Base-by-base conservation (phyloP, 352 stramenopile genomes). In the Phytophthora hybrid region DNA sequence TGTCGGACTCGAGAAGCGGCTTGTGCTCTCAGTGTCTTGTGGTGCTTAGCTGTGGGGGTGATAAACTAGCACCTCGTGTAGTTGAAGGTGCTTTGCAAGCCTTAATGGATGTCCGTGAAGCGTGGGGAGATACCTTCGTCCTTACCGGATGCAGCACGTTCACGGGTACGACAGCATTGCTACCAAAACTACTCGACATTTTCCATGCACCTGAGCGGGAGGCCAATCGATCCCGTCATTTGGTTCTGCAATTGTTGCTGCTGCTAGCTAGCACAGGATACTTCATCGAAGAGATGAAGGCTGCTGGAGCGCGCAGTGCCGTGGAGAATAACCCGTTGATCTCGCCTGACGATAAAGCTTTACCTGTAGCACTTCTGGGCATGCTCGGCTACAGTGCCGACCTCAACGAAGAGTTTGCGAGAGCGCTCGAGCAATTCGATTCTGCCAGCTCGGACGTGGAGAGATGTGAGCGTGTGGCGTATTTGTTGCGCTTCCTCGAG, bases 301-400 rank as follows among this genome's bases (percentile, higher is more conserved):
- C 60, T 14, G 73, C 78, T 16, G 72, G 78, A 10, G 66, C 89
- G n/a, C 84, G 85, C 23, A 77, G 55, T 21, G 71, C 76, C 1
- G 84, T 94, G 32, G 88, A 93, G 53, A 85, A 81, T 47, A 92
- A 93, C 49, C 74, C 84, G 37, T 69, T 85, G 21, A 84, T 91
- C 21, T 66, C 71, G 0, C 63, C 78, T 0, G 73, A 74, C 3
- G 81, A 92, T 59, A 93, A 94, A 53, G 73, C 84, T 5, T 60
- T 92, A 8, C 75, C 80, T 10, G 82, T 93, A 1, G 79, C 88
- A 7, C 81, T 94, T 21, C 57, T 94, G 11, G 83, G 84, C 34
- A 66, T 94, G 34, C 73, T 94, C 1, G 88, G 88, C 0, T 94
- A 91, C 69, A 92, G 84, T 18, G 72, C 85, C 0, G 85, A 94